Percentiles rank a stretch among this genome's conserved stretches.
Evolutionary conservation across 805 yeast genomes (phyloP).

Genomic region (Saccharomycopsis javanensis): DNA sequence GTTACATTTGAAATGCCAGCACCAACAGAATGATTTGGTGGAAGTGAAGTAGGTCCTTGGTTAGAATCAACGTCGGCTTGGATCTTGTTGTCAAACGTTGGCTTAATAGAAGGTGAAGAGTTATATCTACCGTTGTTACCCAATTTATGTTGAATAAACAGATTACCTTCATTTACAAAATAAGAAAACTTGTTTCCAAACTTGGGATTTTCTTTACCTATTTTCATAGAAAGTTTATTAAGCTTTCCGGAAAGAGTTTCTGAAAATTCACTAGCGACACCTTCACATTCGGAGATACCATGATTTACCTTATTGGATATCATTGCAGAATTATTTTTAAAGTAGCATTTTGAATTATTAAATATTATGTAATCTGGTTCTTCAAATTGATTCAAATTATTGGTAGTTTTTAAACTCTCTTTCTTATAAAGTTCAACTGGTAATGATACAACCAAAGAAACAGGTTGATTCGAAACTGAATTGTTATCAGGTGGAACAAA

Average conservation of each 20-base stretch:
- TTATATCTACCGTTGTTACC: neutral
- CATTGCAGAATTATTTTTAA: neutral
- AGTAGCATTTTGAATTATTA: neutral
- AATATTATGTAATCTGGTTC: neutral
- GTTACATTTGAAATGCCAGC: neutral
- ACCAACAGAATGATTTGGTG: neutral
- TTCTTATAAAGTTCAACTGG: neutral
- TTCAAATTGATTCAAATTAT: neutral
- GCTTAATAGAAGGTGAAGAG: neutral
- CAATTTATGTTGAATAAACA: conserved; percentile 6
- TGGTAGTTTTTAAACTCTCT: neutral
- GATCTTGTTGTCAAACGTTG: neutral
- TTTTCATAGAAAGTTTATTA: conserved; percentile 7
- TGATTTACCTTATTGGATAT: neutral
- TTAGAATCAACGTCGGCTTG: neutral
- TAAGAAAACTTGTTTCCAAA: conserved; percentile 5
- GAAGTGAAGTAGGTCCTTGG: neutral
- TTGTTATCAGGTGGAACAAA: neutral
- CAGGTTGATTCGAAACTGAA: neutral
- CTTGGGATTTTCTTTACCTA: conserved; percentile 13
- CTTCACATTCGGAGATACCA: neutral
- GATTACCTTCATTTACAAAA: conserved; percentile 8
- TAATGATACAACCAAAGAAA: neutral
- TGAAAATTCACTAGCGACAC: conserved; percentile 8
- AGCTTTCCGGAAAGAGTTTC: conserved; percentile 6